Percentiles rank a stretch among this genome's conserved stretches.
phyloP scores from a whole-genome alignment of 306 rosid genomes.

The Trifolium subterraneum region DNA sequence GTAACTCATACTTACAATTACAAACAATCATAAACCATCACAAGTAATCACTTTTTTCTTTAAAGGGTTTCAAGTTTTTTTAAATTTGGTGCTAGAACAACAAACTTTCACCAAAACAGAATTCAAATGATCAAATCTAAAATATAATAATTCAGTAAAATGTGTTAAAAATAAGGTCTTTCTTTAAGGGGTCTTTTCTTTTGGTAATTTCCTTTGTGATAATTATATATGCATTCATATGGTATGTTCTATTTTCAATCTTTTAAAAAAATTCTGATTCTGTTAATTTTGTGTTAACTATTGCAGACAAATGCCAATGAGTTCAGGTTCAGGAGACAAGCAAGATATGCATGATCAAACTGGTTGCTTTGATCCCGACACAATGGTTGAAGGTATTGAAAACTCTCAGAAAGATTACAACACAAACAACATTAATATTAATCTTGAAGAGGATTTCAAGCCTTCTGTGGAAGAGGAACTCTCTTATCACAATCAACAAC shows the following conservation, averaged over 20 bases:
- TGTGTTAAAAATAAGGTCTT: slow-evolving; percentile 11
- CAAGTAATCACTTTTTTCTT: slow-evolving; percentile 35
- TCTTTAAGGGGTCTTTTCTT: neutral
- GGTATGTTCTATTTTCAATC: slow-evolving; percentile 37
- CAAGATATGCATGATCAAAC: slow-evolving; percentile 54
- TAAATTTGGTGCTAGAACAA: slow-evolving; percentile 27
- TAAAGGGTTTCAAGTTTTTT: slow-evolving; percentile 11
- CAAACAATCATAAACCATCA: neutral
- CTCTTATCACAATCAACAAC: slow-evolving; percentile 47
- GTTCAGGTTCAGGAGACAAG: slow-evolving; percentile 44
- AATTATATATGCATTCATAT: slow-evolving; percentile 45
- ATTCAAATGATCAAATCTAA: slow-evolving; percentile 38
- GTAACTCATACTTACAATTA: slow-evolving; percentile 26
- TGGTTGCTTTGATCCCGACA: slow-evolving; percentile 67
- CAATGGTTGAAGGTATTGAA: slow-evolving; percentile 51
- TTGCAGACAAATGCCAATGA: slow-evolving; percentile 40
- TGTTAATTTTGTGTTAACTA: slow-evolving; percentile 45
- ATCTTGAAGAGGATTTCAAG: slow-evolving; percentile 56
- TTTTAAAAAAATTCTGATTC: slow-evolving; percentile 20
- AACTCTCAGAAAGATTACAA: slow-evolving; percentile 28
- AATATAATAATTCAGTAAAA: slow-evolving; percentile 33
- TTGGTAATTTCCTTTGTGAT: slow-evolving; percentile 35
- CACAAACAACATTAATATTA: slow-evolving; percentile 36
- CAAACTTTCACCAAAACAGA: slow-evolving; percentile 41
- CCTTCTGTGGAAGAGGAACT: slow-evolving; percentile 59